Percentiles rank a stretch among this genome's conserved stretches.
phyloP scores from a whole-genome alignment of 2,329 filamentous ascomycete genomes.

The Neospermospora avenae region DNA sequence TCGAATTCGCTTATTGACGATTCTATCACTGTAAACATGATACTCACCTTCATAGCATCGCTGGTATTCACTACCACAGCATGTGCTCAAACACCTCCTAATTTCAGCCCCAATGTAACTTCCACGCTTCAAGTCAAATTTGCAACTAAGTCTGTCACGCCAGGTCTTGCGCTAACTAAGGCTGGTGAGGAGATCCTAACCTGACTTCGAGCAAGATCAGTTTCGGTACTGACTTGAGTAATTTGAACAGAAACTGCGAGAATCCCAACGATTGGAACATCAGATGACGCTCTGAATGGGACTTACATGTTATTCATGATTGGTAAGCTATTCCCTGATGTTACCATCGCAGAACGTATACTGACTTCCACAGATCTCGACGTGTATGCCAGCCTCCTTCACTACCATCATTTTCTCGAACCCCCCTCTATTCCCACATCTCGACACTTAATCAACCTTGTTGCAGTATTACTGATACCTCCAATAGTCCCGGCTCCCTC shows the following conservation, averaged over 20 bases:
- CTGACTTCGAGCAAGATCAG: not conserved
- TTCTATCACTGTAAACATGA: constrained; percentile 6
- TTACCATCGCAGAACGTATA: not conserved
- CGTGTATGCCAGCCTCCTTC: constrained; percentile 3
- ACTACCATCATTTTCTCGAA: too few species aligned
- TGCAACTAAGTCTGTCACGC: constrained; percentile 10
- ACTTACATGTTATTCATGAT: constrained; percentile 20
- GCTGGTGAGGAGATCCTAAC: not conserved
- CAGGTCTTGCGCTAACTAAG: constrained; percentile 14
- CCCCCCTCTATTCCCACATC: not conserved
- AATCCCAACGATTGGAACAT: constrained; percentile 16
- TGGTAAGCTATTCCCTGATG: not conserved
- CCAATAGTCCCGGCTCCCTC: not conserved
- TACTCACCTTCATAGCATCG: constrained; percentile 1
- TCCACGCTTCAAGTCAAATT: constrained; percentile 16
- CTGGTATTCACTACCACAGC: not conserved
- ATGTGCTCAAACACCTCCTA: constrained; percentile 15
- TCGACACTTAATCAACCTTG: not conserved
- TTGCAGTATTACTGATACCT: not conserved
- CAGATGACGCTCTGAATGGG: constrained; percentile 9
- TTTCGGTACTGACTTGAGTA: not conserved
- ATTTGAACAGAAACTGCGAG: constrained; percentile 6
- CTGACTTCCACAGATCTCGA: constrained; percentile 16
- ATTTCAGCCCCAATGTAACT: constrained; percentile 14
- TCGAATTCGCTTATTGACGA: not conserved